Base-by-base conservation (phyloP, 805 yeast genomes). In the Starmerella vaccinii region DNA sequence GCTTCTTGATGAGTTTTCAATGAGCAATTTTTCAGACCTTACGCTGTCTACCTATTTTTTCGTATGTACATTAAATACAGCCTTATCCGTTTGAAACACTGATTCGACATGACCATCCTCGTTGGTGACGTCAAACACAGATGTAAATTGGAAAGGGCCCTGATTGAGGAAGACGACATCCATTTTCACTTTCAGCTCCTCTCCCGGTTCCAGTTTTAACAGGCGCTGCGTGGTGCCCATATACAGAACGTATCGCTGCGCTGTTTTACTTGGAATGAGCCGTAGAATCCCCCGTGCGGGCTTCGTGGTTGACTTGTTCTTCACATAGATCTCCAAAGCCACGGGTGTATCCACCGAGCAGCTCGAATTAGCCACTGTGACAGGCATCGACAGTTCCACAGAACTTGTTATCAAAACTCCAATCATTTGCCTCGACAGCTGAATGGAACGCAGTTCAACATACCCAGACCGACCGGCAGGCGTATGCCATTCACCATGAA, bases 81-180 rank as follows among this genome's bases (percentile, higher is more conserved):
- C 49, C 32, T 46, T 29, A 4, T 21, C 26, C 13, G 55, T 49
- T 24, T 56, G 56, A 30, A 55, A 50, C 12, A 59, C 56, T 7
- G 57, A 49, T 29, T 57, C 61, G 16, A 49, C 51, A 9, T 10
- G 46, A 16, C 46, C 46, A 13, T 44, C 6, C 1, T 46, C 21
- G 18, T 50, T 49, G 27, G 60, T 35, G 50, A 73, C 76, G 49
- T 80, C 84, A 55, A 79, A 70, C 13, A 78, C 64, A 0, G 76
- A 75, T 1, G 89, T 86, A 82, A 95, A 81, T 63, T 85, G 92
- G 62, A 81, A 88, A 44, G 77, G 81, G 1, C 97, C 97, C 41
- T 73, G 73, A 49, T 84, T 89, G 34, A 89, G 67, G 4, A 86
- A 76, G 18, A 81, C 73, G 45, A 81, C 75, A 7, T 85, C 78